phyloP scores from a whole-genome alignment of 306 rosid genomes.

The Medicago lupulina region DNA sequence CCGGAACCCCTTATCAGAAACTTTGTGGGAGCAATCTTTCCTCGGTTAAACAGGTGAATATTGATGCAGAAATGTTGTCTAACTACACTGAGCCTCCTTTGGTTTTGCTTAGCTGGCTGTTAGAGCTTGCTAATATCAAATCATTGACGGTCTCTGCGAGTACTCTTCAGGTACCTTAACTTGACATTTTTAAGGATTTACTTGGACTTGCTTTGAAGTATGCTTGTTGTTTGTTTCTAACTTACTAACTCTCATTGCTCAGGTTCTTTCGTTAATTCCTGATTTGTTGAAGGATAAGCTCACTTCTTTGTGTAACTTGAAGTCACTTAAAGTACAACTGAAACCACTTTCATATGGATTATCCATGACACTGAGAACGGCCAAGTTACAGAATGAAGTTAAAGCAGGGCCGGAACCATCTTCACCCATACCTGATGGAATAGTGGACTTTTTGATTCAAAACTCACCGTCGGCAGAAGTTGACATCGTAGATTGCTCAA shows the following conservation, averaged over 20 bases:
- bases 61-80: conserved; percentile 31
- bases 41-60: conserved; percentile 22
- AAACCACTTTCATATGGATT: conserved; percentile 37
- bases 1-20: conserved; percentile 20
- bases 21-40: conserved; percentile 34
- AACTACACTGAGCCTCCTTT: conserved; percentile 33
- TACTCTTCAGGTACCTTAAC: conserved; percentile 31
- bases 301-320: conserved; percentile 34
- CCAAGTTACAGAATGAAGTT: conserved; percentile 27
- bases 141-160: conserved; percentile 33
- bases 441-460: conserved; percentile 44
- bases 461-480: conserved; percentile 44
- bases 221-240: not conserved
- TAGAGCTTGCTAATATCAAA: conserved; percentile 26
- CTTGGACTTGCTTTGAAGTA: not conserved
- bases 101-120: conserved; percentile 32
- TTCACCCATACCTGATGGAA: conserved; percentile 33
- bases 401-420: not conserved
- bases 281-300: conserved; percentile 31
- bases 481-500: conserved; percentile 16
- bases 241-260: not conserved
- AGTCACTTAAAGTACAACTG: conserved; percentile 31
- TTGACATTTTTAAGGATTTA: not conserved
- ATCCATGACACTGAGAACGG: conserved; percentile 36
- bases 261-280: conserved; percentile 33